phyloP scores from a whole-genome alignment of 2,329 filamentous ascomycete genomes.

The Fusarium torreyae region DNA sequence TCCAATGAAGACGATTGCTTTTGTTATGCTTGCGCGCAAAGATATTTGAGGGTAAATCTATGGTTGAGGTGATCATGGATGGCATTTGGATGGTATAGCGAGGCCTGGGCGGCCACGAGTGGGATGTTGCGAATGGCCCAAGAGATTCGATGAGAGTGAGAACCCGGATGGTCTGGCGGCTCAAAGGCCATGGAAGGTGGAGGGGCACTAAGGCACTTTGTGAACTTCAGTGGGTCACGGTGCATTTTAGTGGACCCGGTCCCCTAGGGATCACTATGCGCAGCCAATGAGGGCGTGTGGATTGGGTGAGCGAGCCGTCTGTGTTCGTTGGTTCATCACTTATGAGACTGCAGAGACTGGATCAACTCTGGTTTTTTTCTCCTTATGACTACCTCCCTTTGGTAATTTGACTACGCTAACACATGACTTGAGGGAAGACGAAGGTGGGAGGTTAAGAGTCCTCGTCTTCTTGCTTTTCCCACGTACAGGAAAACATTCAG shows the following conservation, averaged over 20 bases:
- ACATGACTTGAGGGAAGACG: neutral
- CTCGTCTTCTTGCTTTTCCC: neutral
- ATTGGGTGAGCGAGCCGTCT: conserved; percentile 19
- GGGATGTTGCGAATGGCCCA: conserved; percentile 41
- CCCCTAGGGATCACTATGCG: conserved; percentile 4
- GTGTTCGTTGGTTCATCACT: conserved; percentile 9
- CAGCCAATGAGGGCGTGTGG: conserved; percentile 32
- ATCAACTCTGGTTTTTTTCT: neutral
- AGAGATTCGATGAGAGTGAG: conserved; percentile 44
- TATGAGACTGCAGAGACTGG: conserved; percentile 4
- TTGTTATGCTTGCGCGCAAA: conserved; percentile 13
- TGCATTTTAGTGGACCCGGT: conserved; percentile 19
- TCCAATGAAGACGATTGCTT: conserved; percentile 15
- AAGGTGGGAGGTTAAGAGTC: neutral
- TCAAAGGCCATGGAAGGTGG: conserved; percentile 38
- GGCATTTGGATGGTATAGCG: conserved; percentile 26
- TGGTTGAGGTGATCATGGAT: conserved; percentile 19
- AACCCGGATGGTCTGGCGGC: conserved; percentile 52
- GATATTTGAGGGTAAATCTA: conserved; percentile 6
- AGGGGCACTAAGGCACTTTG: conserved; percentile 43
- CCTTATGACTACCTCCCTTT: conserved; percentile 1
- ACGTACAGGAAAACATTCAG: neutral
- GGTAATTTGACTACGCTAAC: conserved; percentile 10
- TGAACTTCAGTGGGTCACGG: conserved; percentile 27
- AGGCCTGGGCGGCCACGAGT: conserved; percentile 31